Percentiles rank a stretch among this genome's conserved stretches.
Evolutionary conservation across 371 early-diverging fungal genomes (phyloP).

Genomic region (Mortierella polycephala): DNA sequence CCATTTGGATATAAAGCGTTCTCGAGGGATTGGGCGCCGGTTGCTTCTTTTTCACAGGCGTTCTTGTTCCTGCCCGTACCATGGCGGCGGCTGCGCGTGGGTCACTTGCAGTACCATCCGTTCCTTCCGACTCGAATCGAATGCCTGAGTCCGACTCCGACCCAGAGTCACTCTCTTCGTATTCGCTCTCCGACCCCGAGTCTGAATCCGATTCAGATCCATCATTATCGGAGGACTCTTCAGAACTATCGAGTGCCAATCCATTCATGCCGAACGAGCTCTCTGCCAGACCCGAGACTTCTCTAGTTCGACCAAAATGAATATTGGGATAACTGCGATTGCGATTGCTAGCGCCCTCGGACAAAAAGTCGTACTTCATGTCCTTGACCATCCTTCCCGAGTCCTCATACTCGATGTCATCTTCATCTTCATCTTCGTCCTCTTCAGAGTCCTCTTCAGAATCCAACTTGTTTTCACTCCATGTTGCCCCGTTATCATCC

Average conservation of each 20-base stretch:
- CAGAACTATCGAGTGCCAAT: constrained; percentile 60
- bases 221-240: constrained; percentile 21
- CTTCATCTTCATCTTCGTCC: constrained; percentile 53
- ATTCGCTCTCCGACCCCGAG: constrained; percentile 49
- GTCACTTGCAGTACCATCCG: constrained; percentile 32
- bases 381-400: constrained; percentile 56
- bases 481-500: constrained; percentile 64
- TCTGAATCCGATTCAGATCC: constrained; percentile 56
- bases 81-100: constrained; percentile 14
- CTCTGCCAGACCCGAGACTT: constrained; percentile 34
- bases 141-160: constrained; percentile 54
- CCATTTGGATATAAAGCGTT: constrained; percentile 96
- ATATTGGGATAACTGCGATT: constrained; percentile 65
- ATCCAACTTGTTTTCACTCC: constrained; percentile 59
- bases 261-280: constrained; percentile 54
- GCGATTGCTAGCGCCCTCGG: constrained; percentile 56
- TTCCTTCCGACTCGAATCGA: constrained; percentile 33
- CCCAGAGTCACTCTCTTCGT: constrained; percentile 62
- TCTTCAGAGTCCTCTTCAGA: constrained; percentile 53
- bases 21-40: constrained; percentile 54
- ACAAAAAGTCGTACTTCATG: constrained; percentile 66
- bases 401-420: constrained; percentile 13
- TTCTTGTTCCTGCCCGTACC: constrained; percentile 16
- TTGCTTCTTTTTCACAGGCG: constrained; percentile 26
- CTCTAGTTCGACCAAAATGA: constrained; percentile 51